Evolutionary conservation across 306 rosid species (phyloP).

Genomic region (Sophora flavescens): DNA sequence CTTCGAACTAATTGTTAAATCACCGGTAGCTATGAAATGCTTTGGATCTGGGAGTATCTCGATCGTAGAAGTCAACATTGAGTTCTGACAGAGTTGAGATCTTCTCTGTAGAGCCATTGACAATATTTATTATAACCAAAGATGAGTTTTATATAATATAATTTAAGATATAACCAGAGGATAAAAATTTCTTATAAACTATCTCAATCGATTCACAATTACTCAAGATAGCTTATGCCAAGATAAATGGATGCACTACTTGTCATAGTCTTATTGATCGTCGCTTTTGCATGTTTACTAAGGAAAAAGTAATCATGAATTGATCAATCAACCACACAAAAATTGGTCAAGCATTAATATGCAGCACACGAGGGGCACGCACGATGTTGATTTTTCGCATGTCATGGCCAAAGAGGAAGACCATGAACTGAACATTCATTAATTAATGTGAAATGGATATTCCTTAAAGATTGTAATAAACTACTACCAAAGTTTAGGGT

Average conservation of each 20-base stretch:
- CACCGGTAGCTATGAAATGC: no score
- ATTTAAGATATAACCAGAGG: no score
- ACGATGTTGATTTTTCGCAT: constrained; percentile 23
- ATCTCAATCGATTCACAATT: no score
- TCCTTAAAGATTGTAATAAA: not conserved
- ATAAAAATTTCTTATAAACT: no score
- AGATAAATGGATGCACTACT: not conserved
- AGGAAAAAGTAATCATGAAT: not conserved
- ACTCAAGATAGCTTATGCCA: not conserved
- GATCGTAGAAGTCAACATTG: no score
- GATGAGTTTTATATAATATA: no score
- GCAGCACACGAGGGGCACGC: not conserved
- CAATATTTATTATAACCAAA: not conserved
- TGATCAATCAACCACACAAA: not conserved
- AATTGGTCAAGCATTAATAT: constrained; percentile 5
- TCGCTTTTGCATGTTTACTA: not conserved
- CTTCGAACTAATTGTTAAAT: no score
- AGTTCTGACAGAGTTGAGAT: no score
- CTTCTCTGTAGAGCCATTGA: no score
- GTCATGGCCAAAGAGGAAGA: not conserved
- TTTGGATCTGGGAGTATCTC: no score
- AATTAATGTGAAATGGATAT: constrained; percentile 9
- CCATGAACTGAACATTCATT: constrained; percentile 21
- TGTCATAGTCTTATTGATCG: no score
- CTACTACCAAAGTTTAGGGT: not conserved